A percentile compares a stretch with the other conserved stretches of the same genome.
Conservation (phyloP, 768 basidiomycete species). For the Hemileccinum impolitum region DNA sequence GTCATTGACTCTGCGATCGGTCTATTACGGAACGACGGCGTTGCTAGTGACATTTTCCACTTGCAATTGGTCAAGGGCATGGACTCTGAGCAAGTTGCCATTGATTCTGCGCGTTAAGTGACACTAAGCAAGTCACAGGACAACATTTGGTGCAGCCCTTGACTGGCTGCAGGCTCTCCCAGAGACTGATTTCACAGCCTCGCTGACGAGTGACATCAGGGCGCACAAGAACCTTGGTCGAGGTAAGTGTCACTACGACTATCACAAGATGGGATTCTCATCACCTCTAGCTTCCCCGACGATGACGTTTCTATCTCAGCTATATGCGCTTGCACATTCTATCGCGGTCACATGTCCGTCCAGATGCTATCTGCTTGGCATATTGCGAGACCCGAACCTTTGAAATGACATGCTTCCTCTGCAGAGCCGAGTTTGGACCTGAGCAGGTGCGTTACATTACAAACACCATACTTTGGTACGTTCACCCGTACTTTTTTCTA, state of each 20-base stretch:
- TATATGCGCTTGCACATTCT: slow-evolving; percentile 41
- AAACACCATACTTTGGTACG: neutral
- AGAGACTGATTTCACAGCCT: slow-evolving; percentile 7
- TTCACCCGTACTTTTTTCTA: slow-evolving; percentile 12
- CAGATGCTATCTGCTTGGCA: slow-evolving; percentile 18
- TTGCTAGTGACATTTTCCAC: slow-evolving; percentile 29
- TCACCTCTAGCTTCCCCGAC: slow-evolving; percentile 32
- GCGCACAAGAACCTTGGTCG: slow-evolving; percentile 27
- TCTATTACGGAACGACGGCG: slow-evolving; percentile 28
- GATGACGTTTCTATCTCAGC: slow-evolving; percentile 47
- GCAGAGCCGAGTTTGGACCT: slow-evolving; percentile 32
- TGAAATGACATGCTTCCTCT: slow-evolving; percentile 46
- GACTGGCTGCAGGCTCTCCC: slow-evolving; percentile 26
- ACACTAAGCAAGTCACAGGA: slow-evolving; percentile 13
- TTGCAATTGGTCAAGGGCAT: slow-evolving; percentile 33
- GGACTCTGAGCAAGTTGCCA: slow-evolving; percentile 39
- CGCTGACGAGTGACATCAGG: slow-evolving; percentile 22
- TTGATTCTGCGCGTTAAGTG: neutral
- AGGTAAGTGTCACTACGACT: slow-evolving; percentile 11
- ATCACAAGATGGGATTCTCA: neutral
- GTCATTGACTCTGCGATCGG: slow-evolving; percentile 28
- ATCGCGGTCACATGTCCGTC: slow-evolving; percentile 24
- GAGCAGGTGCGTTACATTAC: slow-evolving; percentile 36
- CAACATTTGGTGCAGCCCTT: slow-evolving; percentile 24
- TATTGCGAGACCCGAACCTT: slow-evolving; percentile 41